Percentiles rank a stretch among this genome's conserved stretches.
phyloP scores from a whole-genome alignment of 805 yeast genomes.

The Candida pini region DNA sequence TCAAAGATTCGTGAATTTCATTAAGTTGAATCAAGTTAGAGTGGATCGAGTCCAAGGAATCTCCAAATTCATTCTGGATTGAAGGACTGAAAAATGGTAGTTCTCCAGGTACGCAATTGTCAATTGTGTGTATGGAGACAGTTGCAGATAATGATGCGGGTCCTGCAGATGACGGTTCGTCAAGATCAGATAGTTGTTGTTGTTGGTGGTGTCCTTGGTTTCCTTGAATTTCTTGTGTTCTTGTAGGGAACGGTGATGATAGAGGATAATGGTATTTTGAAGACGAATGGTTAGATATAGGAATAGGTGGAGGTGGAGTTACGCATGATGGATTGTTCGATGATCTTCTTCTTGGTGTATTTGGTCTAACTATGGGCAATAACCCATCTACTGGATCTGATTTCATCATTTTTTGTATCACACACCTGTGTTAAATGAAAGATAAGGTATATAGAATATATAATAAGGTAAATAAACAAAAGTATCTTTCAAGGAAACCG shows the following conservation, averaged over 20 bases:
- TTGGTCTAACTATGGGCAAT: slow-evolving; percentile 18
- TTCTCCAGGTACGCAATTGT: slow-evolving; percentile 3
- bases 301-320: too few relatives aligned
- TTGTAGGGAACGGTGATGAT: slow-evolving; percentile 15
- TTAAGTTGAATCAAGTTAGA: slow-evolving; percentile 53
- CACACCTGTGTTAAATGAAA: too few relatives aligned
- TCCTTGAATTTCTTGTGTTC: not conserved
- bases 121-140: too few relatives aligned
- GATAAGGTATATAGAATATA: too few relatives aligned
- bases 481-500: too few relatives aligned
- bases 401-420: too few relatives aligned
- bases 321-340: too few relatives aligned
- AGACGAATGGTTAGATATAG: too few relatives aligned
- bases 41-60: slow-evolving; percentile 33
- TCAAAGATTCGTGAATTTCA: slow-evolving; percentile 54
- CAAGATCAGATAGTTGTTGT: not conserved
- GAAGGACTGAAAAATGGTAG: slow-evolving; percentile 19
- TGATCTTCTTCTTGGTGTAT: slow-evolving; percentile 15
- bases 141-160: too few relatives aligned
- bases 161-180: too few relatives aligned
- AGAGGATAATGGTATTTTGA: slow-evolving; percentile 18
- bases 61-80: slow-evolving; percentile 14
- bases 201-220: not conserved
- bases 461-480: too few relatives aligned
- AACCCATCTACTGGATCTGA: too few relatives aligned